A percentile compares a stretch with the other conserved stretches of the same genome.
phyloP scores from a whole-genome alignment of 495 filamentous ascomycete species.

The Parathielavia appendiculata region DNA sequence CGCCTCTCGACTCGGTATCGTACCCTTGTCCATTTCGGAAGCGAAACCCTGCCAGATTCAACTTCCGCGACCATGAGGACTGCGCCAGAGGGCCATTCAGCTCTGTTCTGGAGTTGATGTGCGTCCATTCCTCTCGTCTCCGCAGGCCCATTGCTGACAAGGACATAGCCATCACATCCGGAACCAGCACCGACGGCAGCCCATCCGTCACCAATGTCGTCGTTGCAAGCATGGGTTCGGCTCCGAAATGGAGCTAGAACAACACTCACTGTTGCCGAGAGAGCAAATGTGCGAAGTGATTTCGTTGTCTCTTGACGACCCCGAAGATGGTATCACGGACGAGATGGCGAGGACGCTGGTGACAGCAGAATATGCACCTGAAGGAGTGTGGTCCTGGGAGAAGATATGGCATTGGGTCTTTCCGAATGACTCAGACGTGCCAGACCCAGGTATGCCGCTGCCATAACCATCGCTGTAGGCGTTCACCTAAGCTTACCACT shows the following conservation, averaged over 20 bases:
- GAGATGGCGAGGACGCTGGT: constrained; percentile 9
- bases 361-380: background rate
- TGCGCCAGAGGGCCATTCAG: constrained; percentile 29
- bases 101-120: constrained; percentile 25
- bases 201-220: constrained; percentile 18
- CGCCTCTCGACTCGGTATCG: background rate
- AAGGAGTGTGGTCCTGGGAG: constrained; percentile 22
- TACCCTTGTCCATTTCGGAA: constrained; percentile 36
- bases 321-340: constrained; percentile 26
- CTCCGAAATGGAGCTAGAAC: constrained; percentile 5
- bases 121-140: background rate
- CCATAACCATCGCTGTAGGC: background rate
- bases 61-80: constrained; percentile 31
- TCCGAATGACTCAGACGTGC: constrained; percentile 17
- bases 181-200: constrained; percentile 11
- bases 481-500: background rate
- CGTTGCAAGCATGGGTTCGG: constrained; percentile 23
- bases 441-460: constrained; percentile 18
- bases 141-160: background rate
- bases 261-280: constrained; percentile 24
- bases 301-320: background rate
- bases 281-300: constrained; percentile 28
- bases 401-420: constrained; percentile 24
- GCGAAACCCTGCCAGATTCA: constrained; percentile 37
- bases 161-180: constrained; percentile 22